These are phyloP conservation scores for Sanghuangporus weigelae DNA, from an alignment of 1,284 basidiomycete species.

Conservation along the genomic window DNA sequence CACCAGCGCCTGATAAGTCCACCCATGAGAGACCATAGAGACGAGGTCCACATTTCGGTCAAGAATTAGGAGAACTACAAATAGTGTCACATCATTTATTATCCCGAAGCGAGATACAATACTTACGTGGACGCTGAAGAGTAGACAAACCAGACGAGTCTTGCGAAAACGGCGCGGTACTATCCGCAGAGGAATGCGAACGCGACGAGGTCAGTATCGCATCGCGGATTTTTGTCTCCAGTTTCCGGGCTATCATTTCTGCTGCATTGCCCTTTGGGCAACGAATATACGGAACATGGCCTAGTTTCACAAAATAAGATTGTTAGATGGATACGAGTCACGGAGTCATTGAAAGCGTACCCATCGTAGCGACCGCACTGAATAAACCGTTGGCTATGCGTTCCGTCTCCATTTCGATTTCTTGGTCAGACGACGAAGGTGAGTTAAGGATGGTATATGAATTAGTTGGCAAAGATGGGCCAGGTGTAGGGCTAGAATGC, in stretches of 20 bases:
- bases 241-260: conserved; percentile 95
- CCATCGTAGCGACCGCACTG: conserved; percentile 89
- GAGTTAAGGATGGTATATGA: conserved; percentile 89
- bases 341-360: conserved; percentile 34
- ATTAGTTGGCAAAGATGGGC: conserved; percentile 35
- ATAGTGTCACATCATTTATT: conserved; percentile 7
- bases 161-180: conserved; percentile 59
- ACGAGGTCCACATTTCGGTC: conserved; percentile 96
- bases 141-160: conserved; percentile 68
- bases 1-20: conserved; percentile 99
- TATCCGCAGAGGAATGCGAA: conserved; percentile 37
- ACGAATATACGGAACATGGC: conserved; percentile 92
- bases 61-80: conserved; percentile 82
- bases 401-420: conserved; percentile 93
- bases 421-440: conserved; percentile 84
- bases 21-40: conserved; percentile 94
- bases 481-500: conserved; percentile 28
- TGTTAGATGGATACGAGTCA: background rate
- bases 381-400: conserved; percentile 89
- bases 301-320: conserved; percentile 34
- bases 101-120: conserved; percentile 2
- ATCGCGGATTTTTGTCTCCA: conserved; percentile 91
- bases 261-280: conserved; percentile 95
- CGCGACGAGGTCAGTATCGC: conserved; percentile 81
- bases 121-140: conserved; percentile 79